Evolutionary conservation across 164 flowering plant genomes (phyloP).

Genomic region (Vitis riparia): DNA sequence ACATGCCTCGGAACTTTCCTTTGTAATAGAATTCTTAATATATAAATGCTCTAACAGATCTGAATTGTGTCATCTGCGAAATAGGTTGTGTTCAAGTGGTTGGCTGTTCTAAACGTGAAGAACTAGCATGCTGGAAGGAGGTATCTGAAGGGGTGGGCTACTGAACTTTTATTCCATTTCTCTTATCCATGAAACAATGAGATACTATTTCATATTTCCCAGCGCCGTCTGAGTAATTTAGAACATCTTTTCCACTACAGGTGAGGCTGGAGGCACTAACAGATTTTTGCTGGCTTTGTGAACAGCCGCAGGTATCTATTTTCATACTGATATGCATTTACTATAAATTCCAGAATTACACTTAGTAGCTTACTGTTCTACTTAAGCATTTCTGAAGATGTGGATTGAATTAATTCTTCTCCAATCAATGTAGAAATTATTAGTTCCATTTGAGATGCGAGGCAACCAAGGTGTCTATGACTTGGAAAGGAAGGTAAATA

Average conservation of each 20-base stretch:
- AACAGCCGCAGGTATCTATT: slow-evolving; percentile 69
- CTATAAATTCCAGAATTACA: not conserved
- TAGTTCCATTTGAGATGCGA: slow-evolving; percentile 92
- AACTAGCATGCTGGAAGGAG: too few species aligned
- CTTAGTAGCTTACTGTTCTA: not conserved
- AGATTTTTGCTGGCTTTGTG: slow-evolving; percentile 90
- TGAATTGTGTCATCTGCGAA: too few species aligned
- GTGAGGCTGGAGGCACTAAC: slow-evolving; percentile 88
- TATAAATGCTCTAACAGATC: too few species aligned
- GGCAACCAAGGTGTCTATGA: slow-evolving; percentile 85
- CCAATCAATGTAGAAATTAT: slow-evolving; percentile 50
- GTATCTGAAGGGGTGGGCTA: too few species aligned
- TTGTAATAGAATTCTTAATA: too few species aligned
- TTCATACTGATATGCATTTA: not conserved
- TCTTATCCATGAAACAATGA: too few species aligned
- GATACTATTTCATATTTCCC: too few species aligned
- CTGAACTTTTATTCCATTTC: too few species aligned
- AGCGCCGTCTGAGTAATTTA: not conserved
- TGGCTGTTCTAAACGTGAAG: too few species aligned
- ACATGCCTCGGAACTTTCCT: too few species aligned
- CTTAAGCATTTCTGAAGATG: not conserved
- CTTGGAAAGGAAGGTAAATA: slow-evolving; percentile 75
- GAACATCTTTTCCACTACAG: slow-evolving; percentile 26
- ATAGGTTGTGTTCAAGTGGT: too few species aligned
- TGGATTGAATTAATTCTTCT: slow-evolving; percentile 1